Evolutionary conservation across 169 alveolate species (phyloP).

Genomic region (Cystoisospora suis): DNA sequence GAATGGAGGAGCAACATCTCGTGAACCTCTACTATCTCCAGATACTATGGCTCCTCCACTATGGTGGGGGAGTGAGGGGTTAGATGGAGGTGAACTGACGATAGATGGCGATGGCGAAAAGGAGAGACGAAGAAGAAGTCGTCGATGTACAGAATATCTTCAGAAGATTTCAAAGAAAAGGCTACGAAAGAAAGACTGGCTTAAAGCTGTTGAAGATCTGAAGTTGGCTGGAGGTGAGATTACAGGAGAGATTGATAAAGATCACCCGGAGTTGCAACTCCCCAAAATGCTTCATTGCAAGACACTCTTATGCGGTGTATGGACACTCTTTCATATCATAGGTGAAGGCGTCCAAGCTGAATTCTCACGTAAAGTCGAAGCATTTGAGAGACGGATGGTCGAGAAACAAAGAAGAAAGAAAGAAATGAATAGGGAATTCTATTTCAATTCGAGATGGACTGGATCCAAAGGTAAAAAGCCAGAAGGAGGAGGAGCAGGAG

Average conservation of each 20-base stretch:
- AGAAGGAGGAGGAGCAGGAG: background rate
- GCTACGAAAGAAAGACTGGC: background rate
- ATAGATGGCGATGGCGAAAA: too few species aligned
- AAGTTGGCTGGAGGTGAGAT: background rate
- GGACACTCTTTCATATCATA: constrained; percentile 55
- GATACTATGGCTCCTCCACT: too few species aligned
- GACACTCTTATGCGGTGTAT: constrained; percentile 56
- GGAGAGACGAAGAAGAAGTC: background rate
- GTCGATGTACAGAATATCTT: background rate
- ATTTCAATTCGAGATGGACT: background rate
- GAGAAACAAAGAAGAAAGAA: too few species aligned
- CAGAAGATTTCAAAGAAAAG: background rate
- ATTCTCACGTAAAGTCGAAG: background rate
- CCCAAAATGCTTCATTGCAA: constrained; percentile 57
- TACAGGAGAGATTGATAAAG: constrained; percentile 1
- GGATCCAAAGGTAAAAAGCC: background rate
- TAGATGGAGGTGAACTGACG: too few species aligned
- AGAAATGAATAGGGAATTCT: too few species aligned
- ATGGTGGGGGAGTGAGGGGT: too few species aligned
- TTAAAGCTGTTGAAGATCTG: background rate
- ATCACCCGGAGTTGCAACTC: constrained; percentile 43
- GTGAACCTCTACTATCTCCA: too few species aligned
- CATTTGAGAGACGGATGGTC: too few species aligned
- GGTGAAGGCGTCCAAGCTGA: constrained; percentile 48
- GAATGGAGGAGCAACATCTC: too few species aligned